Evolutionary conservation across 176 grass and related monocot genomes (phyloP).

Genomic region (Oropetium thomaeum): DNA sequence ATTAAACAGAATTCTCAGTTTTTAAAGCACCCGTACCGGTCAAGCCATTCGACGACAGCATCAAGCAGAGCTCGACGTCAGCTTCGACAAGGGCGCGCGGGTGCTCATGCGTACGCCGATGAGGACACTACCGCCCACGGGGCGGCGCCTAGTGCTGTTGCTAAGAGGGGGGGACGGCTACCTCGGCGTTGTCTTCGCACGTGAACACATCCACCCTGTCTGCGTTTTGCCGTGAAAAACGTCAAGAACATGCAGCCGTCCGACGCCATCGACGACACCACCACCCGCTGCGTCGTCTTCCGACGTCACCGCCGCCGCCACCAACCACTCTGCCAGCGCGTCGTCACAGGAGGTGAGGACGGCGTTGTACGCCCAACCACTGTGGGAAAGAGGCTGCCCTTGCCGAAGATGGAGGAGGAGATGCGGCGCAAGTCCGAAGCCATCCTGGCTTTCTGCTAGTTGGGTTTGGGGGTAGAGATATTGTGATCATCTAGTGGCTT

Average conservation of each 20-base stretch:
- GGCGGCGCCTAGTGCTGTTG: slow-evolving; percentile 1
- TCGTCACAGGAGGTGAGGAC: neutral
- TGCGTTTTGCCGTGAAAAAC: neutral
- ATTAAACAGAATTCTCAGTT: neutral
- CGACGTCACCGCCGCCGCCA: neutral
- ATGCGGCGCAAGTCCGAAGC: neutral
- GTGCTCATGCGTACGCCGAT: slow-evolving; percentile 3
- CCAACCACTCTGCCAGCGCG: neutral
- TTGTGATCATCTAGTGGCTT: neutral
- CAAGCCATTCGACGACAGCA: too few species aligned
- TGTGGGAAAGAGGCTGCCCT: neutral
- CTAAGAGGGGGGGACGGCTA: neutral
- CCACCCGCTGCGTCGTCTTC: neutral
- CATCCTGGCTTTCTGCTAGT: neutral
- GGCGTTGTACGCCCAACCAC: neutral
- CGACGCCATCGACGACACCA: neutral
- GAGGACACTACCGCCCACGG: neutral
- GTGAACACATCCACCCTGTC: too few species aligned
- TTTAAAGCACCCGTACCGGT: too few species aligned
- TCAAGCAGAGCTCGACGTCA: neutral
- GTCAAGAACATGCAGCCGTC: neutral
- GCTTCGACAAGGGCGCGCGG: neutral
- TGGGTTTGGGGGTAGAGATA: neutral
- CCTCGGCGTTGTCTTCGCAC: neutral
- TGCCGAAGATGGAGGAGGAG: slow-evolving; percentile 5